Percentiles rank a stretch among this genome's conserved stretches.
phyloP scores from a whole-genome alignment of 2,329 filamentous ascomycete species.

The Aspergillus fischeri region DNA sequence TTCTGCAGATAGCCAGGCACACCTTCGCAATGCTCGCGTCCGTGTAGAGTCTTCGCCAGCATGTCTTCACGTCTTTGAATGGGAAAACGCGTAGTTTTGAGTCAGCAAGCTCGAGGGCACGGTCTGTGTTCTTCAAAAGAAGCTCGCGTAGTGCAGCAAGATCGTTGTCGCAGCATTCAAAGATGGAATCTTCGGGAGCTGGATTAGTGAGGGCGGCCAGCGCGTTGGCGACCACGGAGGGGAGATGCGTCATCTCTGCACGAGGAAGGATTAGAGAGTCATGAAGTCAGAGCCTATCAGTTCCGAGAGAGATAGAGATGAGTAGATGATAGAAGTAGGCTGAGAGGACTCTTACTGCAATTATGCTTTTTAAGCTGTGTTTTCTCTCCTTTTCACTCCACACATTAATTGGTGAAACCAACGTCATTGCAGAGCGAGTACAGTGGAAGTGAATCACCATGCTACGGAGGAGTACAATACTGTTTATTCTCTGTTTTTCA shows the following conservation, averaged over 20 bases:
- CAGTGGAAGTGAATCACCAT: background rate
- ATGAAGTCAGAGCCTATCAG: background rate
- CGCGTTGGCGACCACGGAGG: constrained; percentile 17
- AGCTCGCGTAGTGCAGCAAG: constrained; percentile 14
- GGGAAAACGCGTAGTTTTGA: constrained; percentile 53
- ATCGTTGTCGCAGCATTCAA: constrained; percentile 30
- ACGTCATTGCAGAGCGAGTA: background rate
- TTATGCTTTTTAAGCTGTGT: background rate
- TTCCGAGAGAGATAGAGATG: no score
- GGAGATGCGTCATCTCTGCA: constrained; percentile 16
- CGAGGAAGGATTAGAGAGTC: background rate
- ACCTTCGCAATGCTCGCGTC: constrained; percentile 52
- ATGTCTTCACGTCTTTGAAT: constrained; percentile 52
- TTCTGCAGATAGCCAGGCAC: constrained; percentile 27
- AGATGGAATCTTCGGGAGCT: constrained; percentile 31
- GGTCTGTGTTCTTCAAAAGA: constrained; percentile 33
- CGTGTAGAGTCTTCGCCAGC: constrained; percentile 56
- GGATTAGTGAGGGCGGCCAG: constrained; percentile 27
- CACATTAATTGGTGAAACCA: background rate
- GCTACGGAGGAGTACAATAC: background rate
- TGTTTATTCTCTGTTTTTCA: background rate
- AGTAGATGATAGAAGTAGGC: background rate
- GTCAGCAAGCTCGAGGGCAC: constrained; percentile 48
- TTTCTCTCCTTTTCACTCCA: background rate
- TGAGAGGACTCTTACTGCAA: background rate